Base-by-base conservation (phyloP, 176 grass and related monocot species). In the Pontederia paniculata region DNA sequence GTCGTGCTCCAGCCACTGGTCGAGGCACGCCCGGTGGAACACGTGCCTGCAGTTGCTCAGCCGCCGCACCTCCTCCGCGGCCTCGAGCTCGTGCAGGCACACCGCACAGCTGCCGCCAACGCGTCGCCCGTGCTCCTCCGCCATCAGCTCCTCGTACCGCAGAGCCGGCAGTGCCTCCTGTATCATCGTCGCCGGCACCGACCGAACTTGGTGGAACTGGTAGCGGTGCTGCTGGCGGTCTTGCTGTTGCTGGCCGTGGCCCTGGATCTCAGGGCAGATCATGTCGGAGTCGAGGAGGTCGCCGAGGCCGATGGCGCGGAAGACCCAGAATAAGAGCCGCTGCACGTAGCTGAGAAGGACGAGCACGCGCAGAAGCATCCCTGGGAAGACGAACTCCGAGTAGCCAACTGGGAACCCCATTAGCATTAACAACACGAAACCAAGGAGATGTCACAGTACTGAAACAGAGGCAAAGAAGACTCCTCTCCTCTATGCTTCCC, bases 1-100 rank as follows among this genome's bases (percentile, higher is more conserved):
- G 73, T 89, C 86, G 72, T 84, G 73, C 41, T 84, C 93, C 73
- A 98, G 83, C 93, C 93, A 98, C 47, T 74, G 78, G 81, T 98
- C 93, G 0, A 98, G 78, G 77, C 93, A 98, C 0, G 72, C 87
- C 1, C 73, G 48, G 80, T 98, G 93, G 65, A 98, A 98, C 44
- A 75, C 78, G 84, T 98, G 93, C 45, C 80, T 78, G 83, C 93
- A 98, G 74, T 98, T 98, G 53, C 9, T 57, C 60, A 98, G 70
- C 50, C 78, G 63, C 10, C 93, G 83, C 44, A 98, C 93, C 70
- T 88, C 77, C 60, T 90, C 83, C 22, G 43, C 49, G 42, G 61
- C 77, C 62, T 75, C 77, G 82, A 98, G 67, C 72, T 67, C 86
- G 68, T 45, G 60, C 17, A 98, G 84, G 80, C 93, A 98, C 10